Conservation (phyloP, 2,329 filamentous ascomycete genomes). For the Alternaria metachromatica region DNA sequence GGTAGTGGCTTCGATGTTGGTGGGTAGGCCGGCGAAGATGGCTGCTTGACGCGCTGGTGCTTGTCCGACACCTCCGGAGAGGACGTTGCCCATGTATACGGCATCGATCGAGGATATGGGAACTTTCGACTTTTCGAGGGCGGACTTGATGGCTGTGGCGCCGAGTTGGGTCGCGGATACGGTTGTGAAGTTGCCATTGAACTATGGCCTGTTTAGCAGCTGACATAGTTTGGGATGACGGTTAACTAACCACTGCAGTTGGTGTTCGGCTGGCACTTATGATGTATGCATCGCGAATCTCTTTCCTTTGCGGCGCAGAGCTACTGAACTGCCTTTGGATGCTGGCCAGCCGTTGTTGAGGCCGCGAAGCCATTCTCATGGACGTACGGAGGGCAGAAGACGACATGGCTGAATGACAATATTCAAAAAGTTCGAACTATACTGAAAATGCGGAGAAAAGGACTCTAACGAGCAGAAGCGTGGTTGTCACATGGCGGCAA, state of each 20-base stretch:
- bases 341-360: slow-evolving; percentile 46
- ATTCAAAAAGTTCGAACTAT: background rate
- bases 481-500: slow-evolving; percentile 41
- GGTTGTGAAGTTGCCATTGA: slow-evolving; percentile 88
- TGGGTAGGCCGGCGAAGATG: slow-evolving; percentile 84
- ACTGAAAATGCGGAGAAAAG: slow-evolving; percentile 15
- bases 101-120: slow-evolving; percentile 82
- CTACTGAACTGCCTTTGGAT: slow-evolving; percentile 49
- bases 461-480: slow-evolving; percentile 32
- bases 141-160: slow-evolving; percentile 89
- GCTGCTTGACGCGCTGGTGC: slow-evolving; percentile 89
- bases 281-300: slow-evolving; percentile 92
- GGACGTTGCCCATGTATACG: slow-evolving; percentile 97
- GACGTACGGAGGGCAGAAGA: slow-evolving; percentile 41
- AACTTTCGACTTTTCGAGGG: slow-evolving; percentile 83
- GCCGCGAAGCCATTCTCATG: slow-evolving; percentile 44
- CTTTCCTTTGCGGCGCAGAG: slow-evolving; percentile 54
- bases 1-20: slow-evolving; percentile 84
- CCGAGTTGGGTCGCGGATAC: slow-evolving; percentile 88
- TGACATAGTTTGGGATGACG: background rate
- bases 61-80: slow-evolving; percentile 84
- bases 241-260: slow-evolving; percentile 74
- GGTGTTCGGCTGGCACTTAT: slow-evolving; percentile 88
- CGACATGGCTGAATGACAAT: slow-evolving; percentile 33
- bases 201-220: slow-evolving; percentile 60